Evolutionary conservation across 805 yeast genomes (phyloP).

Genomic region (Tetrapisispora fleetii): DNA sequence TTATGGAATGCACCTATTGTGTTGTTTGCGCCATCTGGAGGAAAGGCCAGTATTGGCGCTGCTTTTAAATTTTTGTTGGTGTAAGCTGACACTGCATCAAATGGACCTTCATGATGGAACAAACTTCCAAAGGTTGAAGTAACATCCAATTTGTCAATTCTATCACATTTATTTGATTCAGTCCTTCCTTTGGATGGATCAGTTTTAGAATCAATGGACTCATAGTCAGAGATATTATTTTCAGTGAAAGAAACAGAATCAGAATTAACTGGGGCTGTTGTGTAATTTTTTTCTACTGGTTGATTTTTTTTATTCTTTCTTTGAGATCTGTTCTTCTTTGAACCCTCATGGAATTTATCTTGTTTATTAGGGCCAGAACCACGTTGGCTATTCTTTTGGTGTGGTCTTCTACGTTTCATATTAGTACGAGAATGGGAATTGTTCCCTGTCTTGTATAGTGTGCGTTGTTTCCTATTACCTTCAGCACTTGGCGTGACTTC

Average conservation of each 20-base stretch:
- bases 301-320: background rate
- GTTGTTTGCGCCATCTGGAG: slow-evolving; percentile 82
- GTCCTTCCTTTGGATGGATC: slow-evolving; percentile 25
- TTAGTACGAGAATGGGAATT: background rate
- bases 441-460: background rate
- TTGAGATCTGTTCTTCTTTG: background rate
- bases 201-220: background rate
- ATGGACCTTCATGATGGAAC: slow-evolving; percentile 98
- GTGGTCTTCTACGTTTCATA: background rate
- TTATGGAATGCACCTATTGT: slow-evolving; percentile 37
- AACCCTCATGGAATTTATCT: background rate
- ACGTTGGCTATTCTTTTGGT: background rate
- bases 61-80: slow-evolving; percentile 66
- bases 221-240: background rate
- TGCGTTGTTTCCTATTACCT: background rate
- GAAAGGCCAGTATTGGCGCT: slow-evolving; percentile 94
- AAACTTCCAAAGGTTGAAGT: slow-evolving; percentile 91
- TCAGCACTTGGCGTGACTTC: background rate
- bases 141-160: slow-evolving; percentile 91
- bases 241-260: background rate
- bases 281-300: background rate
- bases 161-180: slow-evolving; percentile 69
- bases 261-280: background rate
- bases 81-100: slow-evolving; percentile 96
- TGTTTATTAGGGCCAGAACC: background rate